These are phyloP conservation scores for Hansenula sp. DNA, from an alignment of 1,139 yeast species.

Conservation along the genomic window DNA sequence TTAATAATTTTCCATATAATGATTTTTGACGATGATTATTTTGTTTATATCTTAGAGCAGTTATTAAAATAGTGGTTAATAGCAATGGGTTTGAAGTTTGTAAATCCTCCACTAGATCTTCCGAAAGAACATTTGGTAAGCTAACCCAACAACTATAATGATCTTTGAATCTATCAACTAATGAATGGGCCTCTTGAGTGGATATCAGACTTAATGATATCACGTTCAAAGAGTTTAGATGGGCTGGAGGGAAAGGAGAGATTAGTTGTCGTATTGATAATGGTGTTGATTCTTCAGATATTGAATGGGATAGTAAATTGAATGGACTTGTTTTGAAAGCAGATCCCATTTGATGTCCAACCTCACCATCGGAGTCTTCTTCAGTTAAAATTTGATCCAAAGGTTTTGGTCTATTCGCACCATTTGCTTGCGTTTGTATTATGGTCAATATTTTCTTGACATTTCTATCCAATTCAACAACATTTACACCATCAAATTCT, in stretches of 20 bases:
- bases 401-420: neutral
- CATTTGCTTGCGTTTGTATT: neutral
- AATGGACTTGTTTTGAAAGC: neutral
- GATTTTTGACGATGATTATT: conserved; percentile 12
- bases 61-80: conserved; percentile 60
- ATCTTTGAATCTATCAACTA: conserved; percentile 57
- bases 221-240: conserved; percentile 19
- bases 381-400: neutral
- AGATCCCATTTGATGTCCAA: neutral
- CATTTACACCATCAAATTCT: neutral
- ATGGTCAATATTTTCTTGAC: conserved; percentile 1
- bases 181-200: conserved; percentile 33
- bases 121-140: conserved; percentile 53
- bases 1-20: neutral
- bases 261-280: conserved; percentile 22
- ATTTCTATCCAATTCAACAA: neutral
- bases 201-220: conserved; percentile 41
- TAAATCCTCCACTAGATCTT: conserved; percentile 47
- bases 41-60: conserved; percentile 14
- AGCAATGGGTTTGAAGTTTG: conserved; percentile 55
- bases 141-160: conserved; percentile 75
- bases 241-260: conserved; percentile 8
- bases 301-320: conserved; percentile 12
- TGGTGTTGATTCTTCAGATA: conserved; percentile 16
- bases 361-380: no score